Percentiles rank a stretch among this genome's conserved stretches.
These are phyloP conservation scores for Penicillium paradoxum DNA, from an alignment of 495 filamentous ascomycete species.

Conservation along the genomic window DNA sequence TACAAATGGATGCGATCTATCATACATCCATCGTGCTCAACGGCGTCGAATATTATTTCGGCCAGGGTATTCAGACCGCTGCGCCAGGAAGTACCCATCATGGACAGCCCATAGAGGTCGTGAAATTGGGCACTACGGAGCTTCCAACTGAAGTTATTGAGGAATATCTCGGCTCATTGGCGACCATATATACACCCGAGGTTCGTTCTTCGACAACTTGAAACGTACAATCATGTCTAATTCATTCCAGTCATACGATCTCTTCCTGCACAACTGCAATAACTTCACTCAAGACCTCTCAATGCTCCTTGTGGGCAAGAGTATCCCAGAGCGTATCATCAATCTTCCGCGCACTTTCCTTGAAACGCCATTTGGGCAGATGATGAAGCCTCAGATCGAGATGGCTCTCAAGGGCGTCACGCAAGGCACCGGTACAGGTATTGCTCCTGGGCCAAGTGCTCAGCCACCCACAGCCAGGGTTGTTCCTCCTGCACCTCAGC, in stretches of 20 bases:
- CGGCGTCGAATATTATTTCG: slow-evolving; percentile 71
- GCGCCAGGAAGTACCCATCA: slow-evolving; percentile 77
- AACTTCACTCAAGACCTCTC: slow-evolving; percentile 95
- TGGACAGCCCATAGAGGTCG: slow-evolving; percentile 72
- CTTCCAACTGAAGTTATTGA: slow-evolving; percentile 77
- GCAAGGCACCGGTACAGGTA: slow-evolving; percentile 41
- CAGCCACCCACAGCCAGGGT: slow-evolving; percentile 19
- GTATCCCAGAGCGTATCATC: slow-evolving; percentile 85
- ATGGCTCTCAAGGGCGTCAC: slow-evolving; percentile 65
- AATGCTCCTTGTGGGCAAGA: slow-evolving; percentile 84
- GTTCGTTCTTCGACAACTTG: slow-evolving; percentile 33
- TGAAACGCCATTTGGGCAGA: slow-evolving; percentile 84
- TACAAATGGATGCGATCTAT: slow-evolving; percentile 83
- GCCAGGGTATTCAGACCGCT: slow-evolving; percentile 74
- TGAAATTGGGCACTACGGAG: slow-evolving; percentile 69
- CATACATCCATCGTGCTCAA: slow-evolving; percentile 84
- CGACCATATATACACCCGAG: slow-evolving; percentile 76
- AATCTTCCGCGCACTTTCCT: slow-evolving; percentile 82
- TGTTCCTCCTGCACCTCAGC: slow-evolving; percentile 15
- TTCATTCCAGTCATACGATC: slow-evolving; percentile 66
- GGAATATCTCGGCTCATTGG: slow-evolving; percentile 84
- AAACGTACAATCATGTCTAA: not conserved
- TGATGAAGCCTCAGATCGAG: slow-evolving; percentile 80
- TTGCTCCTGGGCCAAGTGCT: slow-evolving; percentile 17
- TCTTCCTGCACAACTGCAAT: slow-evolving; percentile 93